Evolutionary conservation across 345 rosid species (phyloP), one percentile per base, ranked within the genome.

Genomic region (Rhizophora apiculata): DNA sequence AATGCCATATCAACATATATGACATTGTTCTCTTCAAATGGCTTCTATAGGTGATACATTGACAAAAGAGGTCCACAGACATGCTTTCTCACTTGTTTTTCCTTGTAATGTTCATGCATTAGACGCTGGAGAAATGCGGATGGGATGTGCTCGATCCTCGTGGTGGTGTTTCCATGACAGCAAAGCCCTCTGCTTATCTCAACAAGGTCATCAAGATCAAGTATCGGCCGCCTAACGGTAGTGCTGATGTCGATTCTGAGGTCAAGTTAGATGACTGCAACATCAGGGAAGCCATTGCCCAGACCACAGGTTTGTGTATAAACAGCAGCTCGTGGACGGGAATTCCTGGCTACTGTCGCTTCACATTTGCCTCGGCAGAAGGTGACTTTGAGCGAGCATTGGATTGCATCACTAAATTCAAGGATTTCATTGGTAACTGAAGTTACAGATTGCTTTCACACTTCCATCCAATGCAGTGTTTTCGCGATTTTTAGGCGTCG

Each of bases 261-360:
- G 70, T 85, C n/a, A 82, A 84, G 85, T 83, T 94, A 3, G 74
- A 76, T 11, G 87, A 88, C 72, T 78, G 87, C 20, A 88, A 82
- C 59, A 84, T 94, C 75, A 85, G 97, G 74, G 98, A 85, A 54
- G 87, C 85, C 71, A 80, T 94, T 62, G 84, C 80, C 59, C 83
- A 72, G 68, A 77, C 85, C 11, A 89, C 93, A 0, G 98, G 97
- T 39, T 80, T 94, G 65, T 94, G 97, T 67, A 85, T 94, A 74
- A 94, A 91, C 81, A 80, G 97, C 16, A 84, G 95, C 53, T 72
- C 74, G 1, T 94, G 98, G 97, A 89, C 96, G 0, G 97, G 98
- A 67, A 82, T 91, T 26, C 96, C 92, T 0, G 95, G 93, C 63
- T 94, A 91, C 78, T 91, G 98, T 81, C 95, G 98, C 79, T 91